A percentile compares a stretch with the other conserved stretches of the same genome.
phyloP scores from a whole-genome alignment of 768 basidiomycete genomes.

The Pholiota microspora region DNA sequence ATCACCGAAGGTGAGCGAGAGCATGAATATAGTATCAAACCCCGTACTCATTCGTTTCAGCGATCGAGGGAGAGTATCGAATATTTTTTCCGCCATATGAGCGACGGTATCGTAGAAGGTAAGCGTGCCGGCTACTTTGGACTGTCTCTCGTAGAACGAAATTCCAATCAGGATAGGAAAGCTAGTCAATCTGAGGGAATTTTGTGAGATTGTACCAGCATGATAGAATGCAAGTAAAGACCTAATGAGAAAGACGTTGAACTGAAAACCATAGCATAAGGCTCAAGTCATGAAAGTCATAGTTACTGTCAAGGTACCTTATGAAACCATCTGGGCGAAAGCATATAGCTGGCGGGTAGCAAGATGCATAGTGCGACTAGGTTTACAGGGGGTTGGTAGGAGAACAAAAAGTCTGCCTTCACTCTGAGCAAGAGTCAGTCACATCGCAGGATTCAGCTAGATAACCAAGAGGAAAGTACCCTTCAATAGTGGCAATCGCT shows the following conservation, averaged over 20 bases:
- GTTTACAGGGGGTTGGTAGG: constrained; percentile 93
- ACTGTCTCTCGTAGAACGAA: constrained; percentile 84
- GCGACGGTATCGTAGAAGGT: constrained; percentile 74
- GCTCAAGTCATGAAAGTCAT: no score
- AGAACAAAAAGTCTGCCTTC: constrained; percentile 89
- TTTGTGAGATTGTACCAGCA: not conserved
- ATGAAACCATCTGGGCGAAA: constrained; percentile 97
- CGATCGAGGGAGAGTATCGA: constrained; percentile 74
- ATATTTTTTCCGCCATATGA: constrained; percentile 62
- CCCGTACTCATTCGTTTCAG: constrained; percentile 68
- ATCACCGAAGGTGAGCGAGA: not conserved
- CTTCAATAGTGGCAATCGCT: constrained; percentile 93
- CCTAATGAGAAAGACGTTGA: constrained; percentile 89
- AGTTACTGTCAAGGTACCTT: constrained; percentile 51
- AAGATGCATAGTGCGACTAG: constrained; percentile 83
- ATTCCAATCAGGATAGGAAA: constrained; percentile 82
- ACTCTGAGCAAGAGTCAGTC: constrained; percentile 39
- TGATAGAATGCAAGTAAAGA: constrained; percentile 20
- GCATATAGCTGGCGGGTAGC: constrained; percentile 80
- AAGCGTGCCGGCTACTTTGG: constrained; percentile 61
- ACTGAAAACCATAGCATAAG: constrained; percentile 33
- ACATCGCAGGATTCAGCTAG: not conserved
- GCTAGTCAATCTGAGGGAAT: constrained; percentile 76
- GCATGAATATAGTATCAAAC: not conserved
- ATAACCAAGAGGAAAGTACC: constrained; percentile 46